A percentile compares a stretch with the other conserved stretches of the same genome.
Evolutionary conservation across 2,329 filamentous ascomycete species (phyloP).

Genomic region (Colletotrichum sublineola): DNA sequence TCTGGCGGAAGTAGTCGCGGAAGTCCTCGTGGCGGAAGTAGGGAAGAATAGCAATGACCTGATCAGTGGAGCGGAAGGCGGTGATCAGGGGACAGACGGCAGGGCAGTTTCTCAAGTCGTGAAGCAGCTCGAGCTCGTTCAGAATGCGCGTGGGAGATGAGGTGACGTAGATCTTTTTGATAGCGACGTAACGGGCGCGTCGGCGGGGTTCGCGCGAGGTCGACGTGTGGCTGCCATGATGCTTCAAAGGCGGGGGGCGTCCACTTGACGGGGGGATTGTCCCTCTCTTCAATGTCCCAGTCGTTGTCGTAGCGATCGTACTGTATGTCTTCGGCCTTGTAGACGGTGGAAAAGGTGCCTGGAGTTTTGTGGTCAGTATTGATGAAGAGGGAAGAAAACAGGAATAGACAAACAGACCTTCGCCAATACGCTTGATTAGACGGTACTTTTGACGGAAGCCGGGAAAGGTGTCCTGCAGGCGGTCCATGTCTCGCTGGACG

Average conservation of each 20-base stretch:
- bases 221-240: constrained; percentile 56
- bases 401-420: constrained; percentile 70
- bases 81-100: constrained; percentile 97
- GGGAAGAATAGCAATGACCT: constrained; percentile 93
- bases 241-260: constrained; percentile 75
- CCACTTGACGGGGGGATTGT: constrained; percentile 72
- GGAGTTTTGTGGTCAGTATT: not conserved
- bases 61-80: constrained; percentile 93
- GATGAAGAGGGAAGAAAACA: constrained; percentile 21
- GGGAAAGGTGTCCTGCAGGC: constrained; percentile 83
- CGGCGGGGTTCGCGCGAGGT: constrained; percentile 29
- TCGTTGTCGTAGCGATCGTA: constrained; percentile 87
- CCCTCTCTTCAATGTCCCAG: constrained; percentile 82
- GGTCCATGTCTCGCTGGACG: constrained; percentile 88
- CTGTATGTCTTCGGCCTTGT: constrained; percentile 94
- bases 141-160: constrained; percentile 93
- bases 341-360: constrained; percentile 99
- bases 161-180: constrained; percentile 99
- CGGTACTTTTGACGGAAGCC: constrained; percentile 88
- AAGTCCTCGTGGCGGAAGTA: constrained; percentile 98
- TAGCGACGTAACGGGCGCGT: constrained; percentile 83
- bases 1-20: constrained; percentile 91
- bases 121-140: constrained; percentile 94
- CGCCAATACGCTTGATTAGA: constrained; percentile 95
- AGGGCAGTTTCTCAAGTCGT: constrained; percentile 84